These are phyloP conservation scores for Cutaneotrichosporon cavernicola DNA, from an alignment of 1,284 basidiomycete genomes.

Conservation along the genomic window DNA sequence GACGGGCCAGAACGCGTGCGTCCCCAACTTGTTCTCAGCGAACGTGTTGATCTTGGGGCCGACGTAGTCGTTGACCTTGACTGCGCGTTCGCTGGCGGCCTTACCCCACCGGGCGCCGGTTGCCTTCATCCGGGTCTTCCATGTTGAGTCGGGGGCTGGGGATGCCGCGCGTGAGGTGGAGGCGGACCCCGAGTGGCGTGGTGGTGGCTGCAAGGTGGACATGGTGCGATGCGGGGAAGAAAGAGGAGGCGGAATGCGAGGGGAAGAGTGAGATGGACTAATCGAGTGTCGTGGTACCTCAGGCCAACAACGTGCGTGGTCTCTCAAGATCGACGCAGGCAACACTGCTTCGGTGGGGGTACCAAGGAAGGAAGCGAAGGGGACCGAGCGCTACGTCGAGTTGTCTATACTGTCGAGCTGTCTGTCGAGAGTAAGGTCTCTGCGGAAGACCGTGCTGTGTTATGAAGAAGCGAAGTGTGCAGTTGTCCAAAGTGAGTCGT, in stretches of 20 bases:
- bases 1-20: slow-evolving; percentile 58
- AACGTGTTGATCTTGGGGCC: slow-evolving; percentile 48
- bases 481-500: too few relatives aligned
- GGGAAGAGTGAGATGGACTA: not conserved
- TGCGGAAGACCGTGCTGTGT: too few relatives aligned
- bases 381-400: too few relatives aligned
- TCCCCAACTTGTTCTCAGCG: slow-evolving; percentile 52
- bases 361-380: too few relatives aligned
- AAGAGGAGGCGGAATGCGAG: too few relatives aligned
- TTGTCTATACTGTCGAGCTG: too few relatives aligned
- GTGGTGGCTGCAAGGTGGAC: slow-evolving; percentile 3
- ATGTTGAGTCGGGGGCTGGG: slow-evolving; percentile 21
- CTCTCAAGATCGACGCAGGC: too few relatives aligned
- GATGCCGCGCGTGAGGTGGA: slow-evolving; percentile 20
- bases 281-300: not conserved
- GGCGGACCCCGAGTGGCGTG: not conserved
- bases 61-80: slow-evolving; percentile 39
- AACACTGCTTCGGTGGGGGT: too few relatives aligned
- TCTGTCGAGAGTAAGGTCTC: too few relatives aligned
- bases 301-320: too few relatives aligned
- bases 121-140: slow-evolving; percentile 41
- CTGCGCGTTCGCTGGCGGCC: slow-evolving; percentile 42
- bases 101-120: slow-evolving; percentile 41
- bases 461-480: too few relatives aligned
- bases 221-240: too few relatives aligned